phyloP scores from a whole-genome alignment of 441 rosid species.

The Eruca vesicaria region DNA sequence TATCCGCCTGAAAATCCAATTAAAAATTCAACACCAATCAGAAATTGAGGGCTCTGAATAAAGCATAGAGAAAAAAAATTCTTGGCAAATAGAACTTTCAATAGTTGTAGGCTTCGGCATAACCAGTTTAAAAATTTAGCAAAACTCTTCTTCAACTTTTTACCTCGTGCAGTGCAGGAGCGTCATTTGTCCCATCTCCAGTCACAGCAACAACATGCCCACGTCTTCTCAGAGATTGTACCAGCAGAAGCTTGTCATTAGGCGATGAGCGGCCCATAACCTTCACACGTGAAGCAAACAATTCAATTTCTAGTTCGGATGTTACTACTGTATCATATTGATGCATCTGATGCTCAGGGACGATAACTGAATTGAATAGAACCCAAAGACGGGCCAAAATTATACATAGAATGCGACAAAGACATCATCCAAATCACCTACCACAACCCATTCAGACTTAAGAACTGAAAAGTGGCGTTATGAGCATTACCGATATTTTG shows the following conservation, averaged over 20 bases:
- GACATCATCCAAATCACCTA: not conserved
- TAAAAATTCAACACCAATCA: not conserved
- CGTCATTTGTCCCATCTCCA: slow-evolving; percentile 98
- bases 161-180: slow-evolving; percentile 98
- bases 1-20: slow-evolving; percentile 70
- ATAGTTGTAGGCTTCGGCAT: not conserved
- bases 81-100: not conserved
- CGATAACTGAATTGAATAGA: not conserved
- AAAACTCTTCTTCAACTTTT: not conserved
- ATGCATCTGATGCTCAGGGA: not conserved
- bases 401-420: not conserved
- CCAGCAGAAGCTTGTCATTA: slow-evolving; percentile 88
- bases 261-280: slow-evolving; percentile 98
- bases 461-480: not conserved
- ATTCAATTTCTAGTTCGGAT: not conserved
- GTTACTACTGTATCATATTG: slow-evolving; percentile 3
- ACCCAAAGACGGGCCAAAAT: not conserved
- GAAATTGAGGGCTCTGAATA: not conserved
- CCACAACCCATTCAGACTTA: not conserved
- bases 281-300: slow-evolving; percentile 36
- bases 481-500: slow-evolving; percentile 55
- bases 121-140: not conserved
- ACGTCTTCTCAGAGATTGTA: slow-evolving; percentile 76
- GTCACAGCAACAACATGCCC: slow-evolving; percentile 97
- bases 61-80: not conserved